Percentiles rank a stretch among this genome's conserved stretches.
Conservation (phyloP, 176 grass and related monocot species). For the Pontederia paniculata region DNA sequence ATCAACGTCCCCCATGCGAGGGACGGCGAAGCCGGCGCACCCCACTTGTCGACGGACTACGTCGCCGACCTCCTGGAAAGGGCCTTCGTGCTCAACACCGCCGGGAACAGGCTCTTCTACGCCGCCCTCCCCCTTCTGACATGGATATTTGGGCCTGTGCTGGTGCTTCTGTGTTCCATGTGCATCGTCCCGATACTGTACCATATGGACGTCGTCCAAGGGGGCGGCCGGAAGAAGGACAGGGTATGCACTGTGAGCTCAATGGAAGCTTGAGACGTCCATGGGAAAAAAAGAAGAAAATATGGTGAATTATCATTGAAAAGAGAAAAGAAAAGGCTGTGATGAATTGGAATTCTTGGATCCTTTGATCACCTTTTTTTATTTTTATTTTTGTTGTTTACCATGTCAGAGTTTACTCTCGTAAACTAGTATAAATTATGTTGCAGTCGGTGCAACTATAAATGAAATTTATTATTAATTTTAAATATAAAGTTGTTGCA, state of each 20-base stretch:
- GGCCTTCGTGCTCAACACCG: constrained; percentile 46
- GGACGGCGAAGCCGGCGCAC: not conserved
- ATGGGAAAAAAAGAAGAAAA: no score
- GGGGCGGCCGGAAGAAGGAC: not conserved
- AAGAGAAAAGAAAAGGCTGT: no score
- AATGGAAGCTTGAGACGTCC: not conserved
- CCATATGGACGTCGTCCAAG: constrained; percentile 48
- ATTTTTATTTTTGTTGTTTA: no score
- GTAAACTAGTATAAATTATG: no score
- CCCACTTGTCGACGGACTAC: constrained; percentile 29
- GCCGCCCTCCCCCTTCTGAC: constrained; percentile 56
- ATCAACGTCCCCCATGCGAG: constrained; percentile 42
- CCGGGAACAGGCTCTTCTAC: constrained; percentile 82
- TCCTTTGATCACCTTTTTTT: no score
- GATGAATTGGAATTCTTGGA: no score
- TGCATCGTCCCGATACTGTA: constrained; percentile 65
- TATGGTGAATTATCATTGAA: no score
- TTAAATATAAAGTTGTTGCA: no score
- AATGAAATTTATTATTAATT: no score
- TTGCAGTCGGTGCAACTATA: no score
- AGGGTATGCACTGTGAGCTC: not conserved
- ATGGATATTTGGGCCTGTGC: constrained; percentile 88
- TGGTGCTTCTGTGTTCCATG: constrained; percentile 48
- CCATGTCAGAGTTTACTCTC: no score
- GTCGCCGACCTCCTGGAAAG: constrained; percentile 44